Evolutionary conservation across 306 rosid species (phyloP).

Genomic region (Acmispon strigosus): DNA sequence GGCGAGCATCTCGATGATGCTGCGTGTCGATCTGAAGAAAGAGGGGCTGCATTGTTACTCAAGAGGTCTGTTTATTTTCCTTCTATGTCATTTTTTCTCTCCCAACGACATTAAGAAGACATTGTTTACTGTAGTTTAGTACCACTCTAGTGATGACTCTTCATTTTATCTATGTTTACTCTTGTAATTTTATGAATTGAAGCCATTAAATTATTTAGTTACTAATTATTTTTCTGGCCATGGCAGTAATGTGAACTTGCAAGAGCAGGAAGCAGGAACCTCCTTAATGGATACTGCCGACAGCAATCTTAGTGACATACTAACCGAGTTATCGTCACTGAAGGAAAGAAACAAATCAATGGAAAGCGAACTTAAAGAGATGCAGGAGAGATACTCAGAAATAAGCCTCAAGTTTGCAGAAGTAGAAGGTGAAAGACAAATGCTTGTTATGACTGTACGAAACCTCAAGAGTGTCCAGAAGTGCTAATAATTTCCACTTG

Average conservation of each 20-base stretch:
- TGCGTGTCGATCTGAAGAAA: background rate
- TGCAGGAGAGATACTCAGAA: conserved; percentile 98
- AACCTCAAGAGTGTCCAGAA: conserved; percentile 60
- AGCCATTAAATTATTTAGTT: background rate
- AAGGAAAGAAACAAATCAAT: conserved; percentile 65
- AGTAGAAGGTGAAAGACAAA: conserved; percentile 98
- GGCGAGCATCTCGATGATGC: background rate
- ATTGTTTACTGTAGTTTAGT: background rate
- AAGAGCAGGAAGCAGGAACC: conserved; percentile 24
- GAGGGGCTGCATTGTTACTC: background rate
- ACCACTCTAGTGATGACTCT: background rate
- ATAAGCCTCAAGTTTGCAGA: conserved; percentile 96
- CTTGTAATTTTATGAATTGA: background rate
- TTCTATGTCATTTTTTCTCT: background rate
- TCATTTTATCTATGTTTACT: background rate
- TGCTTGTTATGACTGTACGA: conserved; percentile 86
- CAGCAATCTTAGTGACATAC: conserved; percentile 18
- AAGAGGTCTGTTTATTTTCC: conserved; percentile 29
- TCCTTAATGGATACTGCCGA: background rate
- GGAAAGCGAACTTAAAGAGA: conserved; percentile 93
- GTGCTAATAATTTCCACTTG: conserved; percentile 25
- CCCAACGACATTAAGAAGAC: background rate
- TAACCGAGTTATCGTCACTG: conserved; percentile 39
- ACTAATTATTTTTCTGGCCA: background rate
- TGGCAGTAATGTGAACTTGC: conserved; percentile 27